phyloP scores from a whole-genome alignment of 148 eudicot genomes.

The Nyssa sinensis region DNA sequence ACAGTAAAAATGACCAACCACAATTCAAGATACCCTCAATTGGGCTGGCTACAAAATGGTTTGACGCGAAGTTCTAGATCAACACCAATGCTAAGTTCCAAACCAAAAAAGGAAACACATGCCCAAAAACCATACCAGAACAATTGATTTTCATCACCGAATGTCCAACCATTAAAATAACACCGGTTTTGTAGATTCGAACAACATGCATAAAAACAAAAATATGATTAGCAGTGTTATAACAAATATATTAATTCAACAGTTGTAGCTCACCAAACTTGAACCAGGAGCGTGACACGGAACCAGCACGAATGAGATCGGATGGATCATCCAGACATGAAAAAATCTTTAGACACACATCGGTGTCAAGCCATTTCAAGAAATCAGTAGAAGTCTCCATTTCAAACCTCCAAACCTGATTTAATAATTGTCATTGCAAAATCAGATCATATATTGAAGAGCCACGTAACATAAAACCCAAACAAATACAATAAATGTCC shows the following conservation, averaged over 20 bases:
- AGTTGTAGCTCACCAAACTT: constrained; percentile 49
- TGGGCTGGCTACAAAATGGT: background rate
- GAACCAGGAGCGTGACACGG: constrained; percentile 63
- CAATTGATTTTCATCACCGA: background rate
- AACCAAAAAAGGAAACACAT: background rate
- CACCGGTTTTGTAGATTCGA: background rate
- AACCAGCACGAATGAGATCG: constrained; percentile 59
- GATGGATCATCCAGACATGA: constrained; percentile 65
- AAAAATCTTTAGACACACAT: constrained; percentile 42
- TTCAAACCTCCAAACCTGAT: constrained; percentile 12
- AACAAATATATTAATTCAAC: background rate
- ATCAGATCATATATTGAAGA: background rate
- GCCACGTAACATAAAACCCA: background rate
- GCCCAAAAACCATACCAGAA: background rate
- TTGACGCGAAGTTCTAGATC: background rate
- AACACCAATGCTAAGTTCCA: background rate
- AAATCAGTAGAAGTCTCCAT: constrained; percentile 40
- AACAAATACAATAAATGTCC: background rate
- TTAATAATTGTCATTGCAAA: background rate
- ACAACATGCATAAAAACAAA: background rate
- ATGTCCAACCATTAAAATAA: background rate
- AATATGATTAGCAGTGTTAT: background rate
- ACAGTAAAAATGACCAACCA: background rate
- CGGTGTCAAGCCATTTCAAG: constrained; percentile 51
- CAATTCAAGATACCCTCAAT: background rate